Base-by-base conservation (phyloP, 2,329 filamentous ascomycete species). In the Malbranchea cinnamomea region DNA sequence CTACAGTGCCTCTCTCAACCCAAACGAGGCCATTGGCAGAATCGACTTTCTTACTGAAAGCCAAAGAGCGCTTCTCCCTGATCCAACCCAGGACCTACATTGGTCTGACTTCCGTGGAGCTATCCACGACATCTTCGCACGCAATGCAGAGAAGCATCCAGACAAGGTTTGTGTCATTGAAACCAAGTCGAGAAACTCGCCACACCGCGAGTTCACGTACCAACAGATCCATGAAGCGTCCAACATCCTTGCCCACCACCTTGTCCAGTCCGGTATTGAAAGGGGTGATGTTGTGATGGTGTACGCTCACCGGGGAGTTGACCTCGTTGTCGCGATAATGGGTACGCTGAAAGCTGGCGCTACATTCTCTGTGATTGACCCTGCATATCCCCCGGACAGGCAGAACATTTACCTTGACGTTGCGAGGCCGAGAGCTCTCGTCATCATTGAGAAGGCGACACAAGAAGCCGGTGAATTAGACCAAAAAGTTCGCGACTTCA, bases 251-350 rank as follows among this genome's bases (percentile, higher is more conserved):
- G 80, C 83, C 13, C 74, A 92, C 55, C 71, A 92, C 48, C 65
- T 94, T 12, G 68, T 78, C 31, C 64, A 76, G 29, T 66, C 73
- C 44, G 84, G 85, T 34, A 65, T 83, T 39, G 65, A 74, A 35
- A 64, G 73, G 41, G 84, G 83, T 6, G 84, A 95, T 48, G 84
- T 93, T 2, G 83, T 93, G 45, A 92, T 93, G 81, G 80, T 89
- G 39, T 94, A 75, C 49, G 82, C 82, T 33, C 71, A 93, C 55
- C 73, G 85, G 34, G 74, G 74, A 33, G 84, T 93, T 19, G 81
- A 81, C 43, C 56, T 81, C 23, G 76, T 80, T 0, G 71, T 80
- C 5, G 73, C 78, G 20, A 74, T 84, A 31, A 92, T 93, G 81
- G 85, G 84, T 36, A 68, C 66, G 13, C 49, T 72, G 50, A 62